These are phyloP conservation scores for Xeromyces bisporus DNA, from an alignment of 495 filamentous ascomycete species.

Conservation along the genomic window DNA sequence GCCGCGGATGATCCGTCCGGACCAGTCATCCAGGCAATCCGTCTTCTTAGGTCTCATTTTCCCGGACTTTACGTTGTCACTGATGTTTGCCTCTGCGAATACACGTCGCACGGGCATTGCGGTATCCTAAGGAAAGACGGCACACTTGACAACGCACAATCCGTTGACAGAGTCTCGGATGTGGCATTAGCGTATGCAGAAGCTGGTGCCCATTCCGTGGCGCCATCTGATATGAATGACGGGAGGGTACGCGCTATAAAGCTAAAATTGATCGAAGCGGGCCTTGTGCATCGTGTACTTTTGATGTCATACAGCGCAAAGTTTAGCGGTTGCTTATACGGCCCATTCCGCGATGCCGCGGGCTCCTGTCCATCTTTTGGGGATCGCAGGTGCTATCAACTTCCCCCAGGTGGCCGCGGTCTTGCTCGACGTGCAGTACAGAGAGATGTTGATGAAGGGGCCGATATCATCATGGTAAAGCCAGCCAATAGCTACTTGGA, in stretches of 20 bases:
- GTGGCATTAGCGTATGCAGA: conserved; percentile 84
- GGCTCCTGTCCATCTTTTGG: conserved; percentile 86
- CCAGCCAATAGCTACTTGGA: conserved; percentile 87
- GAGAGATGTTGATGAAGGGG: conserved; percentile 81
- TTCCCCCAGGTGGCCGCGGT: conserved; percentile 83
- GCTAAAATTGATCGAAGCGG: conserved; percentile 80
- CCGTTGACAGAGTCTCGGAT: conserved; percentile 83
- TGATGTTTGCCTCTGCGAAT: conserved; percentile 96
- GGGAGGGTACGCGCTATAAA: conserved; percentile 93
- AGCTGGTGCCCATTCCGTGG: conserved; percentile 91
- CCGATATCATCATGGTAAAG: conserved; percentile 98
- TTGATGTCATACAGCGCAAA: conserved; percentile 97
- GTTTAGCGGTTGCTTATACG: conserved; percentile 91
- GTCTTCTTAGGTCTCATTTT: conserved; percentile 62
- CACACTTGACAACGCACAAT: conserved; percentile 76
- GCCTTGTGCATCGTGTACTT: conserved; percentile 72
- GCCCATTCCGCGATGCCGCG: conserved; percentile 91
- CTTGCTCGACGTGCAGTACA: conserved; percentile 81
- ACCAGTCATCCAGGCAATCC: conserved; percentile 75
- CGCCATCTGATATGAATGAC: conserved; percentile 97
- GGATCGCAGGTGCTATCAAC: conserved; percentile 89
- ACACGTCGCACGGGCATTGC: conserved; percentile 97
- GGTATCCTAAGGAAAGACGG: conserved; percentile 88
- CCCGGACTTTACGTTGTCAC: conserved; percentile 76
- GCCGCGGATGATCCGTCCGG: conserved; percentile 83